Evolutionary conservation across 768 basidiomycete species (phyloP).

Genomic region (Leccinum subtestaceum): DNA sequence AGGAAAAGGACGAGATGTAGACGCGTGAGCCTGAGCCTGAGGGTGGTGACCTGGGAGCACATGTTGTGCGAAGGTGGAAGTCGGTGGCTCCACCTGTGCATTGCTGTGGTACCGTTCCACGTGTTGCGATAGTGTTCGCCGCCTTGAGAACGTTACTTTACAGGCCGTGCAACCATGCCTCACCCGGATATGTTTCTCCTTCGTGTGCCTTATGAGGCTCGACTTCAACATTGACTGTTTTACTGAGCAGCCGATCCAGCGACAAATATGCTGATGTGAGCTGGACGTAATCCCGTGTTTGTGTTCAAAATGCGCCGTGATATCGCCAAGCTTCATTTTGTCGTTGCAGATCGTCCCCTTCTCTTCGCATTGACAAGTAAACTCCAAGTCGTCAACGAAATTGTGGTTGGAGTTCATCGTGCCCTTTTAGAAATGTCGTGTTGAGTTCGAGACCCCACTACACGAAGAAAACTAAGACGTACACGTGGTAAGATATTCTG

Average conservation of each 20-base stretch:
- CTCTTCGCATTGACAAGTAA: constrained; percentile 3
- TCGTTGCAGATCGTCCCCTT: not conserved
- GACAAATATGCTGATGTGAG: not conserved
- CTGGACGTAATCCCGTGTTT: not conserved
- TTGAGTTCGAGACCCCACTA: not conserved
- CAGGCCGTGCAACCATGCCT: no score
- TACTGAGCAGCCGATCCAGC: not conserved
- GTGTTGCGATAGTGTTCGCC: not conserved
- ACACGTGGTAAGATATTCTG: no score
- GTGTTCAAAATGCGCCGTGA: not conserved
- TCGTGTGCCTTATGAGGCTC: not conserved
- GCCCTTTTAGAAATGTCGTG: not conserved
- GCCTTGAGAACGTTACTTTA: no score
- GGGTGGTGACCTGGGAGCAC: no score
- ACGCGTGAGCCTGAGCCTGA: no score
- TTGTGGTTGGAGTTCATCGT: not conserved
- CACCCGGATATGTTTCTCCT: no score
- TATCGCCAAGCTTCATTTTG: not conserved
- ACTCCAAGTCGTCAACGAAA: not conserved
- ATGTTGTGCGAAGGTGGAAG: not conserved
- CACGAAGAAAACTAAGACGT: not conserved
- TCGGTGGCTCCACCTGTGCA: no score
- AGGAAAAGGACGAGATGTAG: no score
- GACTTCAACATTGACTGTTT: not conserved
- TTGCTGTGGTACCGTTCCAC: not conserved